phyloP scores from a whole-genome alignment of 2,329 filamentous ascomycete genomes.

The Aspergillus amoenus region DNA sequence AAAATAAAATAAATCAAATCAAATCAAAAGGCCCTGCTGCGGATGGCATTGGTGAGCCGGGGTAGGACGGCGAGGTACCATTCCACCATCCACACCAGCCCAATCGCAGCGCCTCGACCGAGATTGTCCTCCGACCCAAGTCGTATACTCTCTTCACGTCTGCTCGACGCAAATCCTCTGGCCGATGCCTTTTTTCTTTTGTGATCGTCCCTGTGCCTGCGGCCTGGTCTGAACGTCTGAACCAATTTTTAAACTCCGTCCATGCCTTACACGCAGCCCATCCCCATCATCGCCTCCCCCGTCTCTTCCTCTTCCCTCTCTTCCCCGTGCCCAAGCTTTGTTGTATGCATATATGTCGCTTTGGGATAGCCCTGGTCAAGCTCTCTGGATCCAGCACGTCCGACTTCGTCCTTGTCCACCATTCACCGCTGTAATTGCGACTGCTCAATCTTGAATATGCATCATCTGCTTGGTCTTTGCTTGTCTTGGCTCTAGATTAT shows the following conservation, averaged over 20 bases:
- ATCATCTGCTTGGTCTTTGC: conserved; percentile 47
- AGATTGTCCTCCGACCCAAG: background rate
- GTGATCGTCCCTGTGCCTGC: conserved; percentile 23
- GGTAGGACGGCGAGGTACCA: conserved; percentile 8
- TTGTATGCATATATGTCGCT: conserved; percentile 2
- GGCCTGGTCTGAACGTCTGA: conserved; percentile 12
- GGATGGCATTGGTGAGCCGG: background rate
- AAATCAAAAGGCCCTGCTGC: background rate
- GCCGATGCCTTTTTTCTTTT: conserved; percentile 4
- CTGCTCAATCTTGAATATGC: conserved; percentile 46
- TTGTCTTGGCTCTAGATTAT: conserved; percentile 45
- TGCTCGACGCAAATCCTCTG: background rate
- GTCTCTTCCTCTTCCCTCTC: background rate
- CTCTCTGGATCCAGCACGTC: conserved; percentile 6
- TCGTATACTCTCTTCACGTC: background rate
- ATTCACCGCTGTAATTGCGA: background rate
- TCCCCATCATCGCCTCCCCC: conserved; percentile 5
- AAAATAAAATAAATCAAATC: background rate
- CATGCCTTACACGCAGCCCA: conserved; percentile 28
- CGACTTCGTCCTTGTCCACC: conserved; percentile 13
- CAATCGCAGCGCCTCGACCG: background rate
- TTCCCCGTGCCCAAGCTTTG: conserved; percentile 10
- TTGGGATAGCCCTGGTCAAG: conserved; percentile 14
- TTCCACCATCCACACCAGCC: conserved; percentile 3
- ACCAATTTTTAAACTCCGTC: conserved; percentile 18